These are phyloP conservation scores for Gracilariopsis chorda DNA, from an alignment of 23 red algal genomes.

Conservation along the genomic window DNA sequence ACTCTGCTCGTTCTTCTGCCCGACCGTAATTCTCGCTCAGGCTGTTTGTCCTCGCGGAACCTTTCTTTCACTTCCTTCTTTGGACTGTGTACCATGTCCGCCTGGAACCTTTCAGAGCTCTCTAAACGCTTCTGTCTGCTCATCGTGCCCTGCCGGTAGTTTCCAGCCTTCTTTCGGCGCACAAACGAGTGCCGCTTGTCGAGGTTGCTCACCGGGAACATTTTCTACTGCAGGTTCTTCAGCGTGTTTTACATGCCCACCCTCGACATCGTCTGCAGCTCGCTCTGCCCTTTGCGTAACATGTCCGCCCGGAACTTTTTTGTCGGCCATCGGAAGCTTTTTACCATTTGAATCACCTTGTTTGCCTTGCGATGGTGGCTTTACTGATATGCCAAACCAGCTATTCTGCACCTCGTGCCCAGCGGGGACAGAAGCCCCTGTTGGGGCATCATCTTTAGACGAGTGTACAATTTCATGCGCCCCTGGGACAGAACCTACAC, in stretches of 20 bases:
- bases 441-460: background rate
- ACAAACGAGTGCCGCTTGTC: background rate
- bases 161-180: conserved; percentile 2
- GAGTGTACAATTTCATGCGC: background rate
- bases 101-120: background rate
- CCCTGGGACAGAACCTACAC: background rate
- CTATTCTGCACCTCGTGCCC: background rate
- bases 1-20: background rate
- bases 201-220: background rate
- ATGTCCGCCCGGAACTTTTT: background rate
- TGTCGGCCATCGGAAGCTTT: background rate
- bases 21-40: background rate
- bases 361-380: background rate
- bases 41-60: background rate
- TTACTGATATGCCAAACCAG: background rate
- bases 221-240: background rate
- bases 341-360: background rate
- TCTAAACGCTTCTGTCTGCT: background rate
- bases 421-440: background rate
- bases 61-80: background rate
- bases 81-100: conserved; percentile 3
- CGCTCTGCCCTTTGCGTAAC: background rate
- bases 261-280: background rate
- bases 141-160: background rate
- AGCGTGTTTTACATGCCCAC: background rate